Conservation (phyloP, 2,329 filamentous ascomycete species). For the Aureobasidium sp. region DNA sequence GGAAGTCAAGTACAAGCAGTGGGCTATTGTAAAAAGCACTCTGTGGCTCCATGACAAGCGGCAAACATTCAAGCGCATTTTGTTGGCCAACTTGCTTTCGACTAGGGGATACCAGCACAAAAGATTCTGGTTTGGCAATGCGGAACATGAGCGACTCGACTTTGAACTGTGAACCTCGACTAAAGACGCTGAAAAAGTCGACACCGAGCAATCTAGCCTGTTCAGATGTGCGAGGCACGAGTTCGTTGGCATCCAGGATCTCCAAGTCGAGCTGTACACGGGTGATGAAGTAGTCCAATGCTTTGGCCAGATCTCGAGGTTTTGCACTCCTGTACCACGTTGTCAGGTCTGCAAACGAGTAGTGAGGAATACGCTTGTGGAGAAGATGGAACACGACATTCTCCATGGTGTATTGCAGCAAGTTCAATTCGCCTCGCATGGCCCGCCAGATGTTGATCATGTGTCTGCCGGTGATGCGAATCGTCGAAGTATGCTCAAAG, state of each 20-base stretch:
- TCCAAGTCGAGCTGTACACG: constrained; percentile 79
- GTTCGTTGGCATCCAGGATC: constrained; percentile 82
- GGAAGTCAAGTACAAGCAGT: constrained; percentile 86
- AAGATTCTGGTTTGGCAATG: constrained; percentile 95
- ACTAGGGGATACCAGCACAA: constrained; percentile 81
- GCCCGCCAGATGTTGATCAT: constrained; percentile 97
- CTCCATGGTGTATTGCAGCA: constrained; percentile 93
- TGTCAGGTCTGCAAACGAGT: constrained; percentile 71
- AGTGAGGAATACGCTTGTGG: constrained; percentile 81
- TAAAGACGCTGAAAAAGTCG: constrained; percentile 95
- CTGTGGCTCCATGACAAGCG: constrained; percentile 94
- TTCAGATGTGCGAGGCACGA: constrained; percentile 83
- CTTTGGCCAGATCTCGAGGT: constrained; percentile 62
- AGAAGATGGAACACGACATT: constrained; percentile 90
- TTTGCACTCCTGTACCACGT: constrained; percentile 69
- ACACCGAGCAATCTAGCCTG: constrained; percentile 88
- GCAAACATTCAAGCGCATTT: constrained; percentile 89
- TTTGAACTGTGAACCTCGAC: constrained; percentile 93
- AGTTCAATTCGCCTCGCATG: constrained; percentile 85
- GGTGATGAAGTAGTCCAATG: constrained; percentile 69
- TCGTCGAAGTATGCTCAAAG: constrained; percentile 86
- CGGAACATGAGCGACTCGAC: constrained; percentile 98
- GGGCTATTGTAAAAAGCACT: constrained; percentile 91
- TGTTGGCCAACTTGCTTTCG: constrained; percentile 87
- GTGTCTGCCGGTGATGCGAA: constrained; percentile 86